Conservation (phyloP, 306 rosid genomes). For the Astragalus membranaceus region DNA sequence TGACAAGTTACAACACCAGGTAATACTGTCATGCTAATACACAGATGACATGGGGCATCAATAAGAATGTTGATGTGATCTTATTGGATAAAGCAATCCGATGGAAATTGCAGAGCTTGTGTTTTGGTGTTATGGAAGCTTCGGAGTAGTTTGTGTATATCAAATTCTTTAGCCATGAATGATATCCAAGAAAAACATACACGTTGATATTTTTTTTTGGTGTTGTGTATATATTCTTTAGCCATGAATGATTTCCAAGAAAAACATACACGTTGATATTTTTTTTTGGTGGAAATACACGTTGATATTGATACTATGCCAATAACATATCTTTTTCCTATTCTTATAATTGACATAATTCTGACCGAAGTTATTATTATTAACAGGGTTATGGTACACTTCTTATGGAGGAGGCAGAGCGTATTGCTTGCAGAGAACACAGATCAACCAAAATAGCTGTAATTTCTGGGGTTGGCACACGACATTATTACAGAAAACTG, state of each 20-base stretch:
- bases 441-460: constrained; percentile 78
- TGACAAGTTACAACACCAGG: constrained; percentile 97
- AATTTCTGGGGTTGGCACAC: constrained; percentile 95
- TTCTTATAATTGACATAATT: neutral
- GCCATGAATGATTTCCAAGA: neutral
- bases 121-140: neutral
- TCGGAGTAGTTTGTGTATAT: neutral
- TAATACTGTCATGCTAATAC: constrained; percentile 25
- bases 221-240: neutral
- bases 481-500: constrained; percentile 84
- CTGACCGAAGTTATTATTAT: neutral
- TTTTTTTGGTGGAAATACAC: no score
- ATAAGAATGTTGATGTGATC: neutral
- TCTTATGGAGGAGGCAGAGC: constrained; percentile 95
- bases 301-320: neutral
- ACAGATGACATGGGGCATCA: neutral
- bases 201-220: no score
- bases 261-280: neutral
- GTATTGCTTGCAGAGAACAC: constrained; percentile 70
- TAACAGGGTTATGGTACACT: constrained; percentile 93
- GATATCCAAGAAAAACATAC: neutral
- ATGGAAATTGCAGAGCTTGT: neutral
- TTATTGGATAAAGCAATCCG: neutral
- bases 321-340: neutral
- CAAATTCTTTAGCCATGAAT: constrained; percentile 4